phyloP scores from a whole-genome alignment of 768 basidiomycete genomes.

The Pleurotus sapidus region DNA sequence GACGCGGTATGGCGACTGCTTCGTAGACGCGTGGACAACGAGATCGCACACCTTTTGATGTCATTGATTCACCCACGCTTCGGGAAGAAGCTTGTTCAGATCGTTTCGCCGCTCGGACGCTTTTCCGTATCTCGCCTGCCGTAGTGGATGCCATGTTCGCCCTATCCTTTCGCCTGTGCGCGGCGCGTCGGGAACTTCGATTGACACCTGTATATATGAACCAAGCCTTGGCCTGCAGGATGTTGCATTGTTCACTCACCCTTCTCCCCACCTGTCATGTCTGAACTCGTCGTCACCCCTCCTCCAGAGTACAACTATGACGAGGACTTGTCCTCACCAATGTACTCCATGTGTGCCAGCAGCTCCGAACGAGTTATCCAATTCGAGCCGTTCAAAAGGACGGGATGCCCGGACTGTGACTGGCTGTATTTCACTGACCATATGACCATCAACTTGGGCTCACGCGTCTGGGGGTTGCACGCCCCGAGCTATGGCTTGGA shows the following conservation, averaged over 20 bases:
- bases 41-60: too few species aligned
- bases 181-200: slow-evolving; percentile 1
- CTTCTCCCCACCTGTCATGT: neutral
- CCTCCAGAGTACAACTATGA: slow-evolving; percentile 8
- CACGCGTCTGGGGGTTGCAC: slow-evolving; percentile 32
- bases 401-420: slow-evolving; percentile 24
- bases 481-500: slow-evolving; percentile 41
- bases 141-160: neutral
- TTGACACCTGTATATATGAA: slow-evolving; percentile 3
- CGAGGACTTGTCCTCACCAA: slow-evolving; percentile 5
- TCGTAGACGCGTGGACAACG: too few species aligned
- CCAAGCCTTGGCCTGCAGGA: neutral
- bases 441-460: slow-evolving; percentile 37
- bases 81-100: too few species aligned
- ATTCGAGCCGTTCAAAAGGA: slow-evolving; percentile 20
- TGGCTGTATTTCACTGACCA: slow-evolving; percentile 36
- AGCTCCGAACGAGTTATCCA: slow-evolving; percentile 34
- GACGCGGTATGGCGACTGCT: too few species aligned
- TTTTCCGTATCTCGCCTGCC: slow-evolving; percentile 5
- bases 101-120: too few species aligned
- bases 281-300: neutral
- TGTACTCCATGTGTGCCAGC: slow-evolving; percentile 25
- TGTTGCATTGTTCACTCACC: neutral
- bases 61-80: too few species aligned
- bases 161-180: neutral